Percentiles rank a stretch among this genome's conserved stretches.
Conservation (phyloP, 1,284 basidiomycete species). For the Pascua sp. region DNA sequence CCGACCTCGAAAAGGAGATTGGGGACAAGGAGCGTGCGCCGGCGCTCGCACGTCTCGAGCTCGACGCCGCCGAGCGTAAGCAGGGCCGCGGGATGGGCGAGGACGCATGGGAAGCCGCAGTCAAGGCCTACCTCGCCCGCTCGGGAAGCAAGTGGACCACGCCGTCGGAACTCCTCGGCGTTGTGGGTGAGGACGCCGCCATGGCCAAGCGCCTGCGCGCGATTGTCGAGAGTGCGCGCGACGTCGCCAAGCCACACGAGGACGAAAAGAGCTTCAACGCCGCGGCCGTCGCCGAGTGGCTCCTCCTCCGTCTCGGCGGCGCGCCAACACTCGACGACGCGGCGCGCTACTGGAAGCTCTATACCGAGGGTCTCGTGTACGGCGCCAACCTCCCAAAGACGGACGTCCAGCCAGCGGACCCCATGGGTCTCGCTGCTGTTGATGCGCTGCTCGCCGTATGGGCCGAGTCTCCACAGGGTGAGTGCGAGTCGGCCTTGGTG, state of each 20-base stretch:
- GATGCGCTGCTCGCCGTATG: conserved; percentile 26
- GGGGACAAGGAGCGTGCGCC: conserved; percentile 36
- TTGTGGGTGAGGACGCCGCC: conserved; percentile 13
- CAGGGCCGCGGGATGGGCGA: conserved; percentile 8
- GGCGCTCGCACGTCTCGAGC: conserved; percentile 28
- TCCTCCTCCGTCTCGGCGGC: conserved; percentile 19
- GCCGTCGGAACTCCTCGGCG: conserved; percentile 31
- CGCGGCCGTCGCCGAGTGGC: conserved; percentile 22
- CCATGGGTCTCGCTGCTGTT: conserved; percentile 30
- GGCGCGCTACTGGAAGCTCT: conserved; percentile 29
- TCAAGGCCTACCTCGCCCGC: conserved; percentile 31
- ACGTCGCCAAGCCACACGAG: conserved; percentile 13
- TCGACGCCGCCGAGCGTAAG: conserved; percentile 15
- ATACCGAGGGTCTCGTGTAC: conserved; percentile 29
- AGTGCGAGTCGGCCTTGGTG: not conserved
- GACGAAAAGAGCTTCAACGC: conserved; percentile 25
- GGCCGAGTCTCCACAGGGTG: conserved; percentile 5
- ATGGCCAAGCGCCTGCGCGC: conserved; percentile 7
- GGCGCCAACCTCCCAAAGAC: conserved; percentile 34
- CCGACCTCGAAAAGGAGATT: conserved; percentile 19
- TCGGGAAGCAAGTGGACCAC: conserved; percentile 37
- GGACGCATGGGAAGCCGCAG: conserved; percentile 18
- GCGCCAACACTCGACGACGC: conserved; percentile 14
- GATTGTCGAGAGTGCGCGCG: conserved; percentile 2
- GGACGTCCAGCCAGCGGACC: conserved; percentile 39